A percentile compares a stretch with the other conserved stretches of the same genome.
Conservation (phyloP, 768 basidiomycete species). For the Russula lepida region DNA sequence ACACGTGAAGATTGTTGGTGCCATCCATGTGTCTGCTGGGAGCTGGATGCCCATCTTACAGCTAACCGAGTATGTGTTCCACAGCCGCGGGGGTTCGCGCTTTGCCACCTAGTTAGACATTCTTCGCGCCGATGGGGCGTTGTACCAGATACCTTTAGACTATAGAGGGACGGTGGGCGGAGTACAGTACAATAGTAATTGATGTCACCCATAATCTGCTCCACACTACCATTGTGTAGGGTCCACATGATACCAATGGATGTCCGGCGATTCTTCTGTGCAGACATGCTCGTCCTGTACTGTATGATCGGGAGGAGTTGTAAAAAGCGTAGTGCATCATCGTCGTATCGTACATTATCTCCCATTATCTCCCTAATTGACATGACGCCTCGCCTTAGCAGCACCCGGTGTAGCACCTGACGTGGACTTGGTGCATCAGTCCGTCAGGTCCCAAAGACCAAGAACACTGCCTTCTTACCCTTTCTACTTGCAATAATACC, state of each 20-base stretch:
- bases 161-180: neutral
- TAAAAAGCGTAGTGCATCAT: neutral
- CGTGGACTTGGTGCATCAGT: too few relatives aligned
- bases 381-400: too few relatives aligned
- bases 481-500: neutral
- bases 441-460: neutral
- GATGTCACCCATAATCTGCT: neutral
- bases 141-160: neutral
- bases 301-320: neutral
- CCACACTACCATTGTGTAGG: neutral
- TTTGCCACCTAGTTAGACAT: neutral
- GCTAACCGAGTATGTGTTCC: constrained; percentile 5
- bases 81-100: neutral
- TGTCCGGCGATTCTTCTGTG: neutral
- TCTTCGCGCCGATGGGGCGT: neutral
- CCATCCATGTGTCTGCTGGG: constrained; percentile 5
- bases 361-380: too few relatives aligned
- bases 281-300: neutral
- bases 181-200: neutral
- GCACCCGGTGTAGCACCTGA: too few relatives aligned
- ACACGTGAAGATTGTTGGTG: constrained; percentile 9
- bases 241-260: neutral
- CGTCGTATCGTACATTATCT: too few relatives aligned
- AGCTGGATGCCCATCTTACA: constrained; percentile 13
- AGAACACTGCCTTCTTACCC: neutral